Evolutionary conservation across 768 basidiomycete genomes (phyloP).

Genomic region (Lactarius tabidus): DNA sequence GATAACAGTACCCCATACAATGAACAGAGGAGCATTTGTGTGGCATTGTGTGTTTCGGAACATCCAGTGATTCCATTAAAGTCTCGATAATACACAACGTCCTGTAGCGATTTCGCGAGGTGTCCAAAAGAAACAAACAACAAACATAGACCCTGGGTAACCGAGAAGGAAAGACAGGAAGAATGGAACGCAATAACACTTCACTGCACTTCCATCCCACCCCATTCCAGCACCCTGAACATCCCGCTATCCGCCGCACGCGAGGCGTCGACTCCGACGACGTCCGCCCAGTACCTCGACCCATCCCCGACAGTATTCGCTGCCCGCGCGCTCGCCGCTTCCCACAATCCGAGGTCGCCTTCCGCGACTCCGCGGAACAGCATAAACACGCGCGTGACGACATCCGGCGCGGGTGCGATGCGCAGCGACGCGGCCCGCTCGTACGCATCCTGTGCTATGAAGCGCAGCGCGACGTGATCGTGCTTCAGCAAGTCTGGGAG

Average conservation of each 20-base stretch:
- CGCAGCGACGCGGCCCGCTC: constrained; percentile 29
- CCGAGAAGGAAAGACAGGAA: too few species aligned
- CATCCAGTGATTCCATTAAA: too few species aligned
- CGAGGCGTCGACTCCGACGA: constrained; percentile 36
- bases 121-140: too few species aligned
- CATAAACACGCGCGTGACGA: constrained; percentile 47
- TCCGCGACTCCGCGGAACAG: constrained; percentile 40
- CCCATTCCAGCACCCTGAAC: constrained; percentile 47
- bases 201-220: constrained; percentile 28
- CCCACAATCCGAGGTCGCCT: constrained; percentile 31
- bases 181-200: neutral
- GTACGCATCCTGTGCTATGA: constrained; percentile 43
- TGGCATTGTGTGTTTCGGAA: too few species aligned
- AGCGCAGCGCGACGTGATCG: constrained; percentile 41
- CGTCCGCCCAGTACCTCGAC: constrained; percentile 30
- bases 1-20: too few species aligned
- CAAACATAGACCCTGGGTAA: too few species aligned
- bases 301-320: constrained; percentile 25
- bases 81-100: neutral
- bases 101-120: too few species aligned
- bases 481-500: constrained; percentile 37
- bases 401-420: constrained; percentile 38
- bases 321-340: constrained; percentile 25
- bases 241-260: constrained; percentile 30
- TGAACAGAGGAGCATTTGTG: too few species aligned